Conservation (phyloP, 139 green algal genomes). For the Micromonas commoda region DNA sequence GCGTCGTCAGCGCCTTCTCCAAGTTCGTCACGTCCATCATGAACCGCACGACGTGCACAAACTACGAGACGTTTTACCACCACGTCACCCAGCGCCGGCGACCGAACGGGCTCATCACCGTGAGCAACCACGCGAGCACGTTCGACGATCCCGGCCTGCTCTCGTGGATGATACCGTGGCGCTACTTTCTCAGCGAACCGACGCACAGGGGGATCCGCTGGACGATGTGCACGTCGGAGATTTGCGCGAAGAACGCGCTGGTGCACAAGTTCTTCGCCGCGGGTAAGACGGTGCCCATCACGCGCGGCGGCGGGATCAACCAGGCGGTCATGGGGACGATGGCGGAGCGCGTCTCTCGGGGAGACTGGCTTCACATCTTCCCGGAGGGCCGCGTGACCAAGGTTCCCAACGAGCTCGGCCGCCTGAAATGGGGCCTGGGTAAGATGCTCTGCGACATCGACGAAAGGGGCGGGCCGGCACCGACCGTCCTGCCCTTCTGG, state of each 20-base stretch:
- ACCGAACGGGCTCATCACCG: background rate
- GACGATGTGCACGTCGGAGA: slow-evolving; percentile 34
- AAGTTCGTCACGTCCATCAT: background rate
- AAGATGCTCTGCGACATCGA: slow-evolving; percentile 33
- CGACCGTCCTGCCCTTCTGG: slow-evolving; percentile 24
- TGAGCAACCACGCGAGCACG: slow-evolving; percentile 13
- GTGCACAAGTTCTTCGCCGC: slow-evolving; percentile 12
- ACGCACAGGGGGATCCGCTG: slow-evolving; percentile 16
- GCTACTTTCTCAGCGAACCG: background rate
- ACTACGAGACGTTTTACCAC: slow-evolving; percentile 1
- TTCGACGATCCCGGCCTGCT: slow-evolving; percentile 21
- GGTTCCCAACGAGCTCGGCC: slow-evolving; percentile 8
- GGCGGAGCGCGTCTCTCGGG: background rate
- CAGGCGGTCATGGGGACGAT: slow-evolving; percentile 16
- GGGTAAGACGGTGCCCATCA: slow-evolving; percentile 30
- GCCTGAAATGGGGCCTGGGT: slow-evolving; percentile 17
- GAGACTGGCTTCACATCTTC: slow-evolving; percentile 34
- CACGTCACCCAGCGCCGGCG: background rate
- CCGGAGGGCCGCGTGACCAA: slow-evolving; percentile 26
- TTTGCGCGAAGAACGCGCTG: slow-evolving; percentile 15
- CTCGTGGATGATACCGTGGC: background rate
- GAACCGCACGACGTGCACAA: slow-evolving; percentile 8
- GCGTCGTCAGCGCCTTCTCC: background rate
- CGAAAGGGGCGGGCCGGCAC: background rate
- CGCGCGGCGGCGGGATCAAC: slow-evolving; percentile 17